Conservation (phyloP, 2,329 filamentous ascomycete genomes). For the Elsinoe ampelina region DNA sequence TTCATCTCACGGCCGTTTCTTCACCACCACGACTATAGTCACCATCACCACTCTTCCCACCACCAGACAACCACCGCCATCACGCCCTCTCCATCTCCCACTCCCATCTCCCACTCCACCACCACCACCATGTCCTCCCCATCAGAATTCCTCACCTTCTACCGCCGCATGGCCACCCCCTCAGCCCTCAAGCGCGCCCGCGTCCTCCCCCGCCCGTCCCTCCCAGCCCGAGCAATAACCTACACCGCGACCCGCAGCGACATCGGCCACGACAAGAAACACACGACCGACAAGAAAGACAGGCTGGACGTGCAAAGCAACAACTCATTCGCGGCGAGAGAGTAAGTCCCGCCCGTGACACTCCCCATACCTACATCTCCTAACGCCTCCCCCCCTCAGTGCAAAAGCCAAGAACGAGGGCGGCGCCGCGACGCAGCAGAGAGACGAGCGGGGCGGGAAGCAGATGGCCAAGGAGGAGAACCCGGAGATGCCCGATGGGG, state of each 20-base stretch:
- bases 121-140: slow-evolving; percentile 23
- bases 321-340: slow-evolving; percentile 24
- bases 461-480: slow-evolving; percentile 38
- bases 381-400: slow-evolving; percentile 17
- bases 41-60: background rate
- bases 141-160: slow-evolving; percentile 32
- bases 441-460: slow-evolving; percentile 30
- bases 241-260: slow-evolving; percentile 13
- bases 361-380: background rate
- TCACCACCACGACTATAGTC: background rate
- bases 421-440: slow-evolving; percentile 32
- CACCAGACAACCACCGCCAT: background rate
- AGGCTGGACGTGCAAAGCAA: slow-evolving; percentile 28
- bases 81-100: background rate
- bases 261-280: slow-evolving; percentile 21
- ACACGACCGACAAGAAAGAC: slow-evolving; percentile 27
- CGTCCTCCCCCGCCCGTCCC: slow-evolving; percentile 5
- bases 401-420: slow-evolving; percentile 27
- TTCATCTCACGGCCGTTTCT: background rate
- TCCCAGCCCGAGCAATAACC: slow-evolving; percentile 14
- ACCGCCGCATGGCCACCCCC: slow-evolving; percentile 23
- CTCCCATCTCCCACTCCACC: slow-evolving; percentile 1
- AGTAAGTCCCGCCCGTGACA: slow-evolving; percentile 27
- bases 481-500: slow-evolving; percentile 36
- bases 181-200: slow-evolving; percentile 13